Evolutionary conservation across 2,329 filamentous ascomycete species (phyloP), one percentile per base, ranked within the genome.

Genomic region (Geoglossum cookeanum): DNA sequence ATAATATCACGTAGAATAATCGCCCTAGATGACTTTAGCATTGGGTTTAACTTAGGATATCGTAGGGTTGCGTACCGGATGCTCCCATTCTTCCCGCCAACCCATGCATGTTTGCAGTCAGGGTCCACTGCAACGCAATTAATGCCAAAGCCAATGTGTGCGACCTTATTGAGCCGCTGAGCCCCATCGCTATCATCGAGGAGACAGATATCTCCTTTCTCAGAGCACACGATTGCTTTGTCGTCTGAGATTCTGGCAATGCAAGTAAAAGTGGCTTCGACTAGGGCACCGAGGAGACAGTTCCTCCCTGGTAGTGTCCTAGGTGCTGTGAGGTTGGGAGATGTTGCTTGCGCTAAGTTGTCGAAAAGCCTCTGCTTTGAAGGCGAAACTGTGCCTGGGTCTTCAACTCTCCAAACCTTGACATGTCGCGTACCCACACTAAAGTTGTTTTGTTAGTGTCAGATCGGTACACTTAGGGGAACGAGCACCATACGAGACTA

Each of bases 371-470:
- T 79, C 65, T 77, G 69, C 66, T 87, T 87, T 7, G 76, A 73
- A 1, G 85, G 84, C 27, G 84, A 84, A 4, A 71, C 70, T 17
- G 75, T 71, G 47, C 66, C 73, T 58, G 65, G 71, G 30, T 91
- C 87, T 39, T 92, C 86, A 9, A 92, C 77, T 62, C 84, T 83
- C 92, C 92, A 98, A 55, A 94, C 79, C 69, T 96, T 97, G 68
- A 96, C 81, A 70, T 96, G 91, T 30, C 92, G 81, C 55, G 92
- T 85, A 13, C 92, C 92, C 29, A 92, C 80, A 27, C 64, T 65
- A 2, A 39, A 2, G 22, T 22, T 22, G 22, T 15, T 37, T 27
- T 33, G 29, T 53, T n/a, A 53, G 49, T 13, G 37, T 35, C 32
- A 33, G 3, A 17, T 17, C 27, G 11, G 9, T 39, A 55, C 11